Evolutionary conservation across 371 early-diverging fungal genomes (phyloP), one percentile per base, ranked within the genome.

Genomic region (Basidiobolus heterosporus): DNA sequence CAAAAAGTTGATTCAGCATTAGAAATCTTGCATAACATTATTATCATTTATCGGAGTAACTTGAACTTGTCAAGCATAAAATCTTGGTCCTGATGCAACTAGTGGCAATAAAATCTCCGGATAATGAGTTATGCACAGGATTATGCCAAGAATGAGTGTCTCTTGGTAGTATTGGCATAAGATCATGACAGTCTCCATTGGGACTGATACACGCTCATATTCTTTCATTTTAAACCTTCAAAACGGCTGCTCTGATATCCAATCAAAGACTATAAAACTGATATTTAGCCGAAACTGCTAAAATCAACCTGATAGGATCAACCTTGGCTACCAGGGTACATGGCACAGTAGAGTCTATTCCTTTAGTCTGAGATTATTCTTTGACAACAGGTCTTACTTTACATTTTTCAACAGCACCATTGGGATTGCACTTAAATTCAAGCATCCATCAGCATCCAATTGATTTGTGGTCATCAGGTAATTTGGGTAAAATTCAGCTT

Each of bases 401-500:
- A 51, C 23, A 62, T 21, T 47, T 20, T 17, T 49, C 47, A 21
- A 65, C 44, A 2, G 5, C 41, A 8, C 62, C 59, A 40, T 55
- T 49, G 8, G 51, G n/a, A 24, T 60, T 42, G n/a, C 36, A 38
- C 41, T 66, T 65, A 18, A 53, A 9, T 13, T 41, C 37, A 38
- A 54, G 60, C 3, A 65, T 62, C 63, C 62, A 62, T 39, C 52
- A 47, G 23, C 41, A 49, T 13, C 44, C 36, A 19, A 64, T 49
- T 8, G 50, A 14, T 16, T 49, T 50, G 2, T 44, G 49, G 13
- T 47, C 24, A 9, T 3, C 22, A 7, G 50, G 50, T 17, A 50
- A 49, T 16, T 45, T 13, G 15, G 9, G 3, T 18, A 49, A 42
- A 4, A 9, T 4, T 48, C 49, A 49, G n/a, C 50, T 49, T 16